Evolutionary conservation across 495 filamentous ascomycete genomes (phyloP).

Genomic region (Penicillium angulare): DNA sequence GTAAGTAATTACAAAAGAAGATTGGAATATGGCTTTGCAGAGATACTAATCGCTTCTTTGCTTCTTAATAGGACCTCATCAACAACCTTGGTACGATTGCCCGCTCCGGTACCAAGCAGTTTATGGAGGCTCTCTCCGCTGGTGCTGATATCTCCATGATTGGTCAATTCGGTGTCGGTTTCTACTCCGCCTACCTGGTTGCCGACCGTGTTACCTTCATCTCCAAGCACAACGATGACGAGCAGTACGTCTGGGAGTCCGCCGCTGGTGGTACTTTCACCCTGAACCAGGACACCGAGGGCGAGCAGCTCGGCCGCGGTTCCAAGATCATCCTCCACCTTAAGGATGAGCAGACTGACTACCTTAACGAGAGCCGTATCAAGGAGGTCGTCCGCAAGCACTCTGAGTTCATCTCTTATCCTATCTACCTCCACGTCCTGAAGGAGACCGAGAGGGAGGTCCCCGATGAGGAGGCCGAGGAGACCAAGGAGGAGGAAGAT

Average conservation of each 20-base stretch:
- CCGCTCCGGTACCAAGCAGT: slow-evolving; percentile 98
- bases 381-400: slow-evolving; percentile 99
- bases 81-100: slow-evolving; percentile 99
- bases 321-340: slow-evolving; percentile 97
- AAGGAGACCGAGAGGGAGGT: slow-evolving; percentile 99
- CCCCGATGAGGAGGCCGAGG: slow-evolving; percentile 92
- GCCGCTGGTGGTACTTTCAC: slow-evolving; percentile 96
- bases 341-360: slow-evolving; percentile 98
- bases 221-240: slow-evolving; percentile 99
- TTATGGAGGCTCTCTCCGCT: slow-evolving; percentile 98
- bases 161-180: slow-evolving; percentile 99
- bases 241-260: slow-evolving; percentile 99
- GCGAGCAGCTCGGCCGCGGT: slow-evolving; percentile 87
- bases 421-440: slow-evolving; percentile 97
- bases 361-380: slow-evolving; percentile 97
- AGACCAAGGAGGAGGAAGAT: slow-evolving; percentile 70
- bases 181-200: slow-evolving; percentile 99
- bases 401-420: slow-evolving; percentile 99
- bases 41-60: slow-evolving; percentile 5
- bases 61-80: slow-evolving; percentile 74
- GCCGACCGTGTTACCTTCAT: slow-evolving; percentile 93
- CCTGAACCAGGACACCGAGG: slow-evolving; percentile 84
- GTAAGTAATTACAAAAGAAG: slow-evolving; percentile 54
- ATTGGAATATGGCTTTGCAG: not conserved
- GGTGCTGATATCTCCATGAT: slow-evolving; percentile 99